Percentiles rank a stretch among this genome's conserved stretches.
phyloP scores from a whole-genome alignment of 139 green algal genomes.

The Closterium sp. region DNA sequence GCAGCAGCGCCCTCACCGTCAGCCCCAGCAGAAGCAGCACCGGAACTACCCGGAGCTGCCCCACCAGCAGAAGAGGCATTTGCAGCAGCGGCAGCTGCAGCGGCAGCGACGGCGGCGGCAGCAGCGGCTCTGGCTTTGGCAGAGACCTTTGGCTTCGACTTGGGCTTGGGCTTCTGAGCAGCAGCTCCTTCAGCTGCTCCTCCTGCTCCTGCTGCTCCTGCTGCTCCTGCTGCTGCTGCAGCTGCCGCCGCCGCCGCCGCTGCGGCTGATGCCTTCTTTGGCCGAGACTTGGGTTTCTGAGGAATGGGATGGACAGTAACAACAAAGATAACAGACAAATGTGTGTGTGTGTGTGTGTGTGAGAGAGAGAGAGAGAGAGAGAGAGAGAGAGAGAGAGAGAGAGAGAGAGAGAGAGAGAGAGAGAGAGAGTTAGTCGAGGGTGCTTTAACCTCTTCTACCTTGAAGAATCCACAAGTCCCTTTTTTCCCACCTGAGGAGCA shows the following conservation, averaged over 20 bases:
- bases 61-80: not conserved
- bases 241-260: too few species aligned
- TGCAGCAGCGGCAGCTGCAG: not conserved
- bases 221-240: not conserved
- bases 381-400: too few species aligned
- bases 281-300: not conserved
- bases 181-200: not conserved
- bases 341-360: too few species aligned
- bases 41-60: not conserved
- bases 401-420: too few species aligned
- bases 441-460: too few species aligned
- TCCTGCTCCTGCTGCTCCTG: not conserved
- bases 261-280: not conserved
- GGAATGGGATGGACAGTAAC: not conserved
- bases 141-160: not conserved
- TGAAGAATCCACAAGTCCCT: too few species aligned
- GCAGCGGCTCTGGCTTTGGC: not conserved
- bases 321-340: too few species aligned
- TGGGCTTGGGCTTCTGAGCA: not conserved
- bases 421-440: too few species aligned
- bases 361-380: too few species aligned
- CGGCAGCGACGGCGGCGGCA: too few species aligned
- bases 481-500: not conserved
- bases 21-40: not conserved
- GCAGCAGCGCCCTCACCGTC: not conserved